Percentiles rank a stretch among this genome's conserved stretches.
phyloP scores from a whole-genome alignment of 176 grass and related monocot genomes.

The Canna indica region DNA sequence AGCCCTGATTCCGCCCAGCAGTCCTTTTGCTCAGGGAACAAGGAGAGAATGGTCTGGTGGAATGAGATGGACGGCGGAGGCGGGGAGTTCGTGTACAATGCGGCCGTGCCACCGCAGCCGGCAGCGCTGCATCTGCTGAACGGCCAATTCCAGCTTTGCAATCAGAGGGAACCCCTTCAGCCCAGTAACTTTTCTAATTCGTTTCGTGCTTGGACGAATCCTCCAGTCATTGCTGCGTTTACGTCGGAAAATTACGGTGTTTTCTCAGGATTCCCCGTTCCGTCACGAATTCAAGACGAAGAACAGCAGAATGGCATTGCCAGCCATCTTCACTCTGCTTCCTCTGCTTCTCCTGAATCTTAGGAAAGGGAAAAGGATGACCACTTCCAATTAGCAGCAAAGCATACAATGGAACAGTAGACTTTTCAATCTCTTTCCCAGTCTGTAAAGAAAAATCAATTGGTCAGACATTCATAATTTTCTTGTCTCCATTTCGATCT shows the following conservation, averaged over 20 bases:
- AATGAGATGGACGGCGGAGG: neutral
- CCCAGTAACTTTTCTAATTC: neutral
- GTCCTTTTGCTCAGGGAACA: neutral
- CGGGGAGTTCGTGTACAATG: neutral
- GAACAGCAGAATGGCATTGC: neutral
- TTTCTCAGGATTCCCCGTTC: slow-evolving; percentile 9
- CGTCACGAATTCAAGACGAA: neutral
- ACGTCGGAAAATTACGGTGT: neutral
- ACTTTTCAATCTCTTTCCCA: too few species aligned
- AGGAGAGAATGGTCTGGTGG: neutral
- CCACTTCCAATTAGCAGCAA: too few species aligned
- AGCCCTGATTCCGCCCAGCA: neutral
- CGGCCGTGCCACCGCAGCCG: neutral
- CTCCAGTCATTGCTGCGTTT: neutral
- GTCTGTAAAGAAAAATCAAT: too few species aligned
- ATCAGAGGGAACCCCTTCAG: slow-evolving; percentile 20
- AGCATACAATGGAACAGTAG: too few species aligned
- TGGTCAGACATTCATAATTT: too few species aligned
- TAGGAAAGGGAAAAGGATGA: neutral
- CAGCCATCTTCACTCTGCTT: neutral
- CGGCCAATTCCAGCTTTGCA: neutral
- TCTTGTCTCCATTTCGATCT: too few species aligned
- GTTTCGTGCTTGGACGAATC: slow-evolving; percentile 2
- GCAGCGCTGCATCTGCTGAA: neutral
- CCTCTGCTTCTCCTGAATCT: slow-evolving; percentile 1